These are phyloP conservation scores for maize (Zea mays) DNA, from an alignment of 176 grass and related monocot species.

Conservation along the genomic window DNA sequence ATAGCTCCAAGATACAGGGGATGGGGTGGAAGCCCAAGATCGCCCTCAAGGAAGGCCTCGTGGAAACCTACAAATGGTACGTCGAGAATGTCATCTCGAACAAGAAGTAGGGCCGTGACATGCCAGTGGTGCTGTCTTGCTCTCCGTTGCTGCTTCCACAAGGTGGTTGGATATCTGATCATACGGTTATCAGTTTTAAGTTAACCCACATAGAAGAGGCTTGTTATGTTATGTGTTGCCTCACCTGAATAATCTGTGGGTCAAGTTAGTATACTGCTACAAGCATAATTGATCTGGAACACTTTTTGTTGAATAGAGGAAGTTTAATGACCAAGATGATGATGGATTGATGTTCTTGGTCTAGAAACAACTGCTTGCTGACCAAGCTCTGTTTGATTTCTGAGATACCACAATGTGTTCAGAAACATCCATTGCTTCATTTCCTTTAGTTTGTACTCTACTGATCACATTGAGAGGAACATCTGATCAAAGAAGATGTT, in stretches of 20 bases:
- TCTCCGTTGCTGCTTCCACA: background rate
- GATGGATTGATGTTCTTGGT: background rate
- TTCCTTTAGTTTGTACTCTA: background rate
- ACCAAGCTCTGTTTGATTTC: slow-evolving; percentile 3
- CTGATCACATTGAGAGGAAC: background rate
- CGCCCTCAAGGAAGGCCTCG: slow-evolving; percentile 56
- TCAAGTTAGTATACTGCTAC: slow-evolving; percentile 13
- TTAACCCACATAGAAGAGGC: slow-evolving; percentile 14
- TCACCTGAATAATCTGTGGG: slow-evolving; percentile 40
- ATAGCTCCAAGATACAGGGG: slow-evolving; percentile 67
- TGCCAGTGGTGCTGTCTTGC: background rate
- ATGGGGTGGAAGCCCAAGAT: slow-evolving; percentile 76
- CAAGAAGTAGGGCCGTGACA: background rate
- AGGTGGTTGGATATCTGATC: slow-evolving; percentile 5
- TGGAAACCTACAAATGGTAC: slow-evolving; percentile 80
- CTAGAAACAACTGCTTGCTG: slow-evolving; percentile 1
- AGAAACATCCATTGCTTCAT: background rate
- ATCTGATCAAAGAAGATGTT: background rate
- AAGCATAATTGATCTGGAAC: slow-evolving; percentile 21
- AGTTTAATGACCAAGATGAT: background rate
- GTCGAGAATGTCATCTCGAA: slow-evolving; percentile 51
- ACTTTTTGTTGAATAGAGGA: slow-evolving; percentile 14
- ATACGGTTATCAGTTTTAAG: slow-evolving; percentile 22
- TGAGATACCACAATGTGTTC: background rate
- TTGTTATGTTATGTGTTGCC: background rate